Percentiles rank a stretch among this genome's conserved stretches.
Evolutionary conservation across 2,329 filamentous ascomycete genomes (phyloP).

Genomic region (Beauveria sp.): DNA sequence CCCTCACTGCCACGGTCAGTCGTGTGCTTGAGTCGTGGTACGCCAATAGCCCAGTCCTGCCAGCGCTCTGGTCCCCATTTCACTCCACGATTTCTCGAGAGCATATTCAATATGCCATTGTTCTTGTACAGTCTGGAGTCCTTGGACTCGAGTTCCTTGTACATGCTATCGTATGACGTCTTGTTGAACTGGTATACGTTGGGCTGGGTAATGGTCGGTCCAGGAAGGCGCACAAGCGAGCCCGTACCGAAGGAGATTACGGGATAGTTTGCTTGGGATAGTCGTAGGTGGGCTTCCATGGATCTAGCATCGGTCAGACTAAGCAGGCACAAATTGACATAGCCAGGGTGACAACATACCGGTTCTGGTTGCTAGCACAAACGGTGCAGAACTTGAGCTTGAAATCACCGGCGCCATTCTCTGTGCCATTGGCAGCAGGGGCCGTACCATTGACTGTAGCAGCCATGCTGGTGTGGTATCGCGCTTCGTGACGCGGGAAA

Average conservation of each 20-base stretch:
- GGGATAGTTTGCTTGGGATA: slow-evolving; percentile 81
- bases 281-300: slow-evolving; percentile 98
- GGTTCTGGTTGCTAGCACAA: slow-evolving; percentile 97
- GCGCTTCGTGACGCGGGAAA: slow-evolving; percentile 12
- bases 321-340: neutral
- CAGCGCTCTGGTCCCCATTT: slow-evolving; percentile 96
- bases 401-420: slow-evolving; percentile 53
- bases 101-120: slow-evolving; percentile 93
- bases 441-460: slow-evolving; percentile 33
- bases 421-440: slow-evolving; percentile 33
- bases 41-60: slow-evolving; percentile 92
- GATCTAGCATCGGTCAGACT: slow-evolving; percentile 42
- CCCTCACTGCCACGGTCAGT: slow-evolving; percentile 71
- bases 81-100: slow-evolving; percentile 81
- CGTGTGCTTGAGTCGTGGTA: slow-evolving; percentile 69
- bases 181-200: slow-evolving; percentile 99
- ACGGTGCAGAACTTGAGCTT: slow-evolving; percentile 97
- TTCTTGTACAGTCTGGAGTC: slow-evolving; percentile 81
- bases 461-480: slow-evolving; percentile 25
- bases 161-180: slow-evolving; percentile 92
- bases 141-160: slow-evolving; percentile 79
- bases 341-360: slow-evolving; percentile 44
- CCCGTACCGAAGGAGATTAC: slow-evolving; percentile 97
- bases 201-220: slow-evolving; percentile 82
- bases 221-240: slow-evolving; percentile 85